Percentiles rank a stretch among this genome's conserved stretches.
phyloP scores from a whole-genome alignment of 2,329 filamentous ascomycete species.

The Boeremia exigua region DNA sequence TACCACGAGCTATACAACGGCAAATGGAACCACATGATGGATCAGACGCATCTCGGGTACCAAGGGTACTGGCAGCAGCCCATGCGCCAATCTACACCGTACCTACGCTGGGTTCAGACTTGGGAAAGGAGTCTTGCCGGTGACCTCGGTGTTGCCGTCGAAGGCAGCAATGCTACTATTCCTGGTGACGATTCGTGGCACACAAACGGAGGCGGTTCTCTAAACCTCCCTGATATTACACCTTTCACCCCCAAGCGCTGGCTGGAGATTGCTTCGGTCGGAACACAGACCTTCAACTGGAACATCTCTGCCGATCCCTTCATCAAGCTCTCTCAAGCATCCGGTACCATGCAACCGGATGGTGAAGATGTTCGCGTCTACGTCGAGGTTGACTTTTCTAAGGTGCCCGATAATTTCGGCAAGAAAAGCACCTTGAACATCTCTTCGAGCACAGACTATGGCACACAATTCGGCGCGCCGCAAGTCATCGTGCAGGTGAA shows the following conservation, averaged over 20 bases:
- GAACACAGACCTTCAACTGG: conserved; percentile 42
- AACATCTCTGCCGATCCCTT: conserved; percentile 47
- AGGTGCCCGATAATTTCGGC: conserved; percentile 32
- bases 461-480: conserved; percentile 42
- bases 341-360: conserved; percentile 39
- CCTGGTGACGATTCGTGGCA: conserved; percentile 72
- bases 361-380: conserved; percentile 45
- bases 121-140: conserved; percentile 65
- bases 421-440: conserved; percentile 44
- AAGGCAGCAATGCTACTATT: conserved; percentile 70
- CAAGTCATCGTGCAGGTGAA: conserved; percentile 43
- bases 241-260: conserved; percentile 45
- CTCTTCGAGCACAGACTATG: conserved; percentile 45
- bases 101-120: conserved; percentile 65
- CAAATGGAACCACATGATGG: conserved; percentile 51
- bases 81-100: conserved; percentile 71
- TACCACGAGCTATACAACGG: conserved; percentile 47
- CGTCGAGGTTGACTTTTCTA: conserved; percentile 46
- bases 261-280: conserved; percentile 47
- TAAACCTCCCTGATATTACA: conserved; percentile 40
- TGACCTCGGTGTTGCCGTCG: conserved; percentile 67
- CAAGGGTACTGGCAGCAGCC: conserved; percentile 67
- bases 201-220: conserved; percentile 49
- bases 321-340: conserved; percentile 42
- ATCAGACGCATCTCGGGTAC: conserved; percentile 51